Base-by-base conservation (phyloP, 164 flowering plant species). In the Chimonanthus praecox region DNA sequence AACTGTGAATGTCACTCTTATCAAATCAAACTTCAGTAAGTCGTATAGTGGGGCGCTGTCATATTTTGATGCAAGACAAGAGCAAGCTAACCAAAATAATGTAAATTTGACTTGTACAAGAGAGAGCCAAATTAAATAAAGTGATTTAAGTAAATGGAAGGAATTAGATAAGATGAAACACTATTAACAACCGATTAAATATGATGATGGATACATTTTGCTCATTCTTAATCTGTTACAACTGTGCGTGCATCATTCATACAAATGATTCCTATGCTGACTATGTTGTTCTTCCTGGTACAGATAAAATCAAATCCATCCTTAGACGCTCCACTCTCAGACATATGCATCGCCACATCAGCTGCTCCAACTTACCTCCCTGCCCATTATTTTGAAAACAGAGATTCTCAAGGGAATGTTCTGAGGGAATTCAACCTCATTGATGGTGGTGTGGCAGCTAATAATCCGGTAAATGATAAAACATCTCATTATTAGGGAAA, bases 361-460 rank as follows among this genome's bases (percentile, higher is more conserved):
- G 73, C 78, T 0, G 73, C 78, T 7, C 78, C 78, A 20, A 76
- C 78, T 3, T 71, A 51, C 54, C 58, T 76, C 1, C 74, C 78
- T 7, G 67, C 70, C 11, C 54, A 76, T 51, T 64, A 51, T 18
- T 76, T 76, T 33, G 64, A 45, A 33, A 66, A 10, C 6, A 58
- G 16, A 58, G 78, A 67, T 16, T 8, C 43, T 2, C 7, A 33
- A 4, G 74, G 71, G 7, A 49, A 64, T 15, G 21, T 49, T n/a
- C 2, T 54, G 60, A 58, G 58, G 20, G 47, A 58, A 47, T 76
- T 64, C 67, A 58, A 71, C 71, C 74, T 76, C n/a, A 66, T 71
- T 66, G 65, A 71, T 71, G 78, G 78, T 18, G 73, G 78, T 16
- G 49, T 76, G 9, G 70, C 71, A 11, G 74, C 74, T 47, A 76